A percentile compares a stretch with the other conserved stretches of the same genome.
Evolutionary conservation across 768 basidiomycete species (phyloP).

Genomic region (Butyriboletus loyo): DNA sequence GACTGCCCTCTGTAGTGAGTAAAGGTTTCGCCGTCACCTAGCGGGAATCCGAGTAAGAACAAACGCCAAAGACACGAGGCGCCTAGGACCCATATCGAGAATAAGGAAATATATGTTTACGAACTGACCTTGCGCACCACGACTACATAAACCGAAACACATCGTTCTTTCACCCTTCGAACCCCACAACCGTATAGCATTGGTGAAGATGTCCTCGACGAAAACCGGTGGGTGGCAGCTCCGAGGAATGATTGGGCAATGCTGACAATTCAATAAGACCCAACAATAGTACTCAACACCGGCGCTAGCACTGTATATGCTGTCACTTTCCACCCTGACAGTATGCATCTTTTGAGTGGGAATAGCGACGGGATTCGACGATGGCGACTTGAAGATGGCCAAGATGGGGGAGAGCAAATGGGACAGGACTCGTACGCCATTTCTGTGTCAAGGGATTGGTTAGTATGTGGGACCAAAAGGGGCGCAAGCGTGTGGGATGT

Average conservation of each 20-base stretch:
- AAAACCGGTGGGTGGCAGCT: too few relatives aligned
- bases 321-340: neutral
- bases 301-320: fast-evolving
- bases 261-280: neutral
- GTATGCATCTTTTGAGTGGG: neutral
- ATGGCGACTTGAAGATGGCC: neutral
- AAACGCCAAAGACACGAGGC: too few relatives aligned
- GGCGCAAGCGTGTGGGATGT: neutral
- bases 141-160: too few relatives aligned
- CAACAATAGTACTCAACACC: neutral
- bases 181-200: too few relatives aligned
- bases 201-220: too few relatives aligned
- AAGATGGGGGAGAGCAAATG: neutral
- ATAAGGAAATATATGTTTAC: too few relatives aligned
- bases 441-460: neutral
- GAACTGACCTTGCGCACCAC: too few relatives aligned
- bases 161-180: too few relatives aligned
- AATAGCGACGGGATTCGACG: neutral
- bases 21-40: too few relatives aligned
- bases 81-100: too few relatives aligned
- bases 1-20: too few relatives aligned
- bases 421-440: neutral
- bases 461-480: neutral
- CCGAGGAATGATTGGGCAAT: neutral
- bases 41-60: too few relatives aligned